A percentile compares a stretch with the other conserved stretches of the same genome.
phyloP scores from a whole-genome alignment of 75 land plant species.

The Picea glauca region DNA sequence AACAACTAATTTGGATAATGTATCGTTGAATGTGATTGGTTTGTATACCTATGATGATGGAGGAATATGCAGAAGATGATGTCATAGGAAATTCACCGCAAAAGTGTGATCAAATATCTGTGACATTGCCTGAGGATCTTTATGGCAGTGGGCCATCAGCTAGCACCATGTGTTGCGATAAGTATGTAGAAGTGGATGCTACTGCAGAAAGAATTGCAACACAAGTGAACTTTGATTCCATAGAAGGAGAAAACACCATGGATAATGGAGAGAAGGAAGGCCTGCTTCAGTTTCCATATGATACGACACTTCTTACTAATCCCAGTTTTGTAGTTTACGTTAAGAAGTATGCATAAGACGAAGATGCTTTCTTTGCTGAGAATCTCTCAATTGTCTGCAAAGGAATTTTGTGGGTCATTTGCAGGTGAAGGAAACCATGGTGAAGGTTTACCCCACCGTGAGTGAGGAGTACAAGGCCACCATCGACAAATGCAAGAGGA shows the following conservation, averaged over 20 bases:
- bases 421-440: constrained; percentile 1
- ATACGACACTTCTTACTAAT: no score
- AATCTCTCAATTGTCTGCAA: no score
- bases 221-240: constrained; percentile 44
- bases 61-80: constrained; percentile 46
- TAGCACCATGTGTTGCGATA: constrained; percentile 28
- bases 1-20: no score
- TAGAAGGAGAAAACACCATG: no score
- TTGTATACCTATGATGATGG: background rate
- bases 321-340: no score
- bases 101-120: constrained; percentile 85
- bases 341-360: no score
- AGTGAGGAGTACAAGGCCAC: constrained; percentile 20
- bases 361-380: no score
- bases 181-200: constrained; percentile 75
- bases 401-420: no score
- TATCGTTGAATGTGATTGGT: no score
- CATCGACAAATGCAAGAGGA: constrained; percentile 23
- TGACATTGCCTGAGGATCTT: constrained; percentile 59
- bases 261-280: no score
- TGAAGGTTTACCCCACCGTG: constrained; percentile 23
- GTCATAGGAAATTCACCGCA: constrained; percentile 71
- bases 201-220: constrained; percentile 75
- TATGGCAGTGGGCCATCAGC: constrained; percentile 44
- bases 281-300: no score